These are phyloP conservation scores for Mortierella sp. DNA, from an alignment of 371 early-diverging fungal genomes.

Conservation along the genomic window DNA sequence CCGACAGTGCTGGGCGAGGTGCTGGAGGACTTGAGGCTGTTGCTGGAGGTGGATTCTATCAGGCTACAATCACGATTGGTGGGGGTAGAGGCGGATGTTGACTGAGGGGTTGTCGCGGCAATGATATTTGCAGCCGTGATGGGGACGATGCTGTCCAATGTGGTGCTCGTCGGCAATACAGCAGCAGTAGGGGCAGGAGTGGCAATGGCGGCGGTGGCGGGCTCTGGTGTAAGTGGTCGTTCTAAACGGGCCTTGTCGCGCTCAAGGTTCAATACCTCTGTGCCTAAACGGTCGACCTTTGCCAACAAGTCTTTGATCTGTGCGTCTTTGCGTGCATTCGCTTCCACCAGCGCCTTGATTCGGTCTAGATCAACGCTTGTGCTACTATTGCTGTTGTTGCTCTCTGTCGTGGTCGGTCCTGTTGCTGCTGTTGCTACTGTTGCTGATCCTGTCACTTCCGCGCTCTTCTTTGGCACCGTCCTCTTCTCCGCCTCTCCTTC, in stretches of 20 bases:
- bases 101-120: constrained; percentile 31
- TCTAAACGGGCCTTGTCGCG: constrained; percentile 38
- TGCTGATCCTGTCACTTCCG: not conserved
- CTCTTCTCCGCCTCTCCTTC: not conserved
- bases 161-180: not conserved
- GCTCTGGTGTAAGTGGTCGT: constrained; percentile 14
- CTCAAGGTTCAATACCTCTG: constrained; percentile 39
- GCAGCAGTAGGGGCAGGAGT: not conserved
- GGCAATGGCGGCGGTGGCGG: not conserved
- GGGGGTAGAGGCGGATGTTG: not conserved
- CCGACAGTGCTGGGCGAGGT: constrained; percentile 9
- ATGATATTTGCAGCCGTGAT: constrained; percentile 45
- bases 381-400: not conserved
- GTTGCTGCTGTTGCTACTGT: not conserved
- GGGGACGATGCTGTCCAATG: constrained; percentile 28
- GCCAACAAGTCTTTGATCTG: constrained; percentile 30
- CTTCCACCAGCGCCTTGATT: constrained; percentile 23
- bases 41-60: constrained; percentile 18
- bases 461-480: not conserved
- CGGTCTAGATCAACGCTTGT: not conserved
- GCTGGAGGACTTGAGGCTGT: constrained; percentile 15
- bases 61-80: not conserved
- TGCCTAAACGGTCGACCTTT: constrained; percentile 36
- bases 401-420: not conserved
- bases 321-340: constrained; percentile 35